Conservation (phyloP, 306 rosid species). For the Spatholobus suberectus region DNA sequence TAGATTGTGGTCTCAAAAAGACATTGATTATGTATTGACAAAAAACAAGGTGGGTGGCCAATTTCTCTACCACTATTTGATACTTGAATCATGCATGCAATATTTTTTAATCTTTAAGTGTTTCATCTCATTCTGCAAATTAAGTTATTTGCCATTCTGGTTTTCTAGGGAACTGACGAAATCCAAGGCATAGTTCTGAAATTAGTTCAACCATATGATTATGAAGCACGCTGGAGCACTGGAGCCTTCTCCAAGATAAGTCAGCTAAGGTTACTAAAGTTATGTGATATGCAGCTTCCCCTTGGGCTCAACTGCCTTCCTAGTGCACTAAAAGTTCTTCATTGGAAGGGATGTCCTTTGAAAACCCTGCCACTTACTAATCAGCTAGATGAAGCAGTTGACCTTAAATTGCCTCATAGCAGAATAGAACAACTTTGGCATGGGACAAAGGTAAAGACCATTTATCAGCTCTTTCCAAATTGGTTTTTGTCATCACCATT, state of each 20-base stretch:
- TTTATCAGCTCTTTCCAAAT: background rate
- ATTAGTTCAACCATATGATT: slow-evolving; percentile 24
- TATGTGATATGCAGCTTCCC: slow-evolving; percentile 37
- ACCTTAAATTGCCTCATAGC: slow-evolving; percentile 40
- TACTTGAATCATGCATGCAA: background rate
- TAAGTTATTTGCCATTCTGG: background rate
- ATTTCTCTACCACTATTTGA: background rate
- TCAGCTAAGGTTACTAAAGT: slow-evolving; percentile 35
- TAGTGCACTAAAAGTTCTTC: slow-evolving; percentile 34
- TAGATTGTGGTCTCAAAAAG: slow-evolving; percentile 49
- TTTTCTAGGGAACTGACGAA: slow-evolving; percentile 46
- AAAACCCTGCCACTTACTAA: slow-evolving; percentile 37
- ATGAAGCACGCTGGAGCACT: slow-evolving; percentile 26
- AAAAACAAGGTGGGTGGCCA: slow-evolving; percentile 42
- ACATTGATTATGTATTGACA: slow-evolving; percentile 40
- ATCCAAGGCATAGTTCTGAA: slow-evolving; percentile 41
- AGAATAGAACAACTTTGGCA: slow-evolving; percentile 45
- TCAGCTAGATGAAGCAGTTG: slow-evolving; percentile 40
- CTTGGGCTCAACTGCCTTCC: slow-evolving; percentile 38
- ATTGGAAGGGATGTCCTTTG: slow-evolving; percentile 44
- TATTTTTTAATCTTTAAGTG: background rate
- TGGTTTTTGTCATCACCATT: background rate
- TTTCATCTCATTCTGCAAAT: slow-evolving; percentile 8
- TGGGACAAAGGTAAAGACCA: slow-evolving; percentile 38
- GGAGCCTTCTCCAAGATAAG: slow-evolving; percentile 46